These are phyloP conservation scores for Rhamnella rubrinervis DNA, from an alignment of 331 rosid species.

Conservation along the genomic window DNA sequence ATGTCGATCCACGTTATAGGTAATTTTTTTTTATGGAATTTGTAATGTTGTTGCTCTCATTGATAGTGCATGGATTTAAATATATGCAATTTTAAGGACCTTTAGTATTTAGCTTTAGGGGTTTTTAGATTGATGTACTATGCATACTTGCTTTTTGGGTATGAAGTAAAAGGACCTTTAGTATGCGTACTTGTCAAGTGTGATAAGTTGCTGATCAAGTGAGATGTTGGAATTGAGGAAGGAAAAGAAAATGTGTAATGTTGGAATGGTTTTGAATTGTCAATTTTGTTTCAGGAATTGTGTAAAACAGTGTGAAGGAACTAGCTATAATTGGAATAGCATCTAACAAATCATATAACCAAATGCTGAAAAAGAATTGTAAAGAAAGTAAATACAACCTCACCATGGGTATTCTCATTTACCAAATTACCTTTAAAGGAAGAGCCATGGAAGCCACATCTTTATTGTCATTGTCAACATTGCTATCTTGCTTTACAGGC, in stretches of 20 bases:
- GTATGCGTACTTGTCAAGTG: background rate
- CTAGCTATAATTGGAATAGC: constrained; percentile 33
- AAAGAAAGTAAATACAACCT: too few species aligned
- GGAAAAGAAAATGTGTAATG: background rate
- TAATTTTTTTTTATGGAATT: constrained; percentile 13
- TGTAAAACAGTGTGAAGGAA: constrained; percentile 58
- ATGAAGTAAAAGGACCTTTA: background rate
- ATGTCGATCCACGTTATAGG: constrained; percentile 65
- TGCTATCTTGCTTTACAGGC: constrained; percentile 37
- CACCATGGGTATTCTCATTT: background rate
- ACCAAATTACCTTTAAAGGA: constrained; percentile 55
- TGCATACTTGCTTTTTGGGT: background rate
- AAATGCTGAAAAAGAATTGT: background rate
- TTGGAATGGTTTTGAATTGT: constrained; percentile 9
- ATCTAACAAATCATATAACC: background rate
- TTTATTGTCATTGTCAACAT: constrained; percentile 40
- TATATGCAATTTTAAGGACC: background rate
- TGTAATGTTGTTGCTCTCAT: background rate
- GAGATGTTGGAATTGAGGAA: background rate
- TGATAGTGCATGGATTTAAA: background rate
- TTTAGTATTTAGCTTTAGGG: background rate
- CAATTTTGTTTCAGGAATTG: constrained; percentile 41
- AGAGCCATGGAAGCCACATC: constrained; percentile 51
- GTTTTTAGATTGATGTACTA: too few species aligned
- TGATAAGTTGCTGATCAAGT: background rate